Conservation (phyloP, 192 early-diverging fungal genomes). For the Dissophora globulifera region DNA sequence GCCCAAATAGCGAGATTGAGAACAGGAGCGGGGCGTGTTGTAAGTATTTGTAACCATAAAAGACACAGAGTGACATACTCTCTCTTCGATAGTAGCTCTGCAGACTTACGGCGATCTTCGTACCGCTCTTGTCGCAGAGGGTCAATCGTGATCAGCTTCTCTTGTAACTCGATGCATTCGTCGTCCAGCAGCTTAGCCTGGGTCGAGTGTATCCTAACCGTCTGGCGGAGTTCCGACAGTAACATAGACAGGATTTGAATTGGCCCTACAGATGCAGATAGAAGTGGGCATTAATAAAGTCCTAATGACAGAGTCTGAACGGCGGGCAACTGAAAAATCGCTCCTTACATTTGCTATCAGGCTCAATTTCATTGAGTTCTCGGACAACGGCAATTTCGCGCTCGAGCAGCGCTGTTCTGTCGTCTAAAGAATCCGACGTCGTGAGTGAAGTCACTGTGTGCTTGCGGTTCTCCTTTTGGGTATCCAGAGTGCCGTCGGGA, state of each 20-base stretch:
- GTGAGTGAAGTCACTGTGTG: conserved; percentile 38
- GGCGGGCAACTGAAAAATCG: neutral
- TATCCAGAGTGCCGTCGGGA: conserved; percentile 16
- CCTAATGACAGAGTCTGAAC: too few relatives aligned
- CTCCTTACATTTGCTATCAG: conserved; percentile 82
- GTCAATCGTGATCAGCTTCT: conserved; percentile 67
- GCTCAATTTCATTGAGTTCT: conserved; percentile 81
- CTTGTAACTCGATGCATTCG: conserved; percentile 58
- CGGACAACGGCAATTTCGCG: conserved; percentile 69
- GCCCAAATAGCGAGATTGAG: too few relatives aligned
- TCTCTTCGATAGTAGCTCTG: too few relatives aligned
- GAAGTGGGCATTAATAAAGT: neutral
- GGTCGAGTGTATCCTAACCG: conserved; percentile 14
- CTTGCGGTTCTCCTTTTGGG: conserved; percentile 3
- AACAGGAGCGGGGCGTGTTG: neutral
- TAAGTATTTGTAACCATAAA: neutral
- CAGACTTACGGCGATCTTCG: conserved; percentile 62
- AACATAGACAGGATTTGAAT: conserved; percentile 38
- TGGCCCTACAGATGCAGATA: conserved; percentile 18
- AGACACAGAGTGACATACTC: too few relatives aligned
- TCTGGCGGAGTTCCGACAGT: conserved; percentile 31
- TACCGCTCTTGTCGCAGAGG: conserved; percentile 64
- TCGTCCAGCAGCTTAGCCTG: conserved; percentile 47
- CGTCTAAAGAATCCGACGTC: conserved; percentile 13
- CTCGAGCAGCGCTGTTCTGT: conserved; percentile 57